Base-by-base conservation (phyloP, 1,284 basidiomycete species). In the Ganoderma resinaceum region DNA sequence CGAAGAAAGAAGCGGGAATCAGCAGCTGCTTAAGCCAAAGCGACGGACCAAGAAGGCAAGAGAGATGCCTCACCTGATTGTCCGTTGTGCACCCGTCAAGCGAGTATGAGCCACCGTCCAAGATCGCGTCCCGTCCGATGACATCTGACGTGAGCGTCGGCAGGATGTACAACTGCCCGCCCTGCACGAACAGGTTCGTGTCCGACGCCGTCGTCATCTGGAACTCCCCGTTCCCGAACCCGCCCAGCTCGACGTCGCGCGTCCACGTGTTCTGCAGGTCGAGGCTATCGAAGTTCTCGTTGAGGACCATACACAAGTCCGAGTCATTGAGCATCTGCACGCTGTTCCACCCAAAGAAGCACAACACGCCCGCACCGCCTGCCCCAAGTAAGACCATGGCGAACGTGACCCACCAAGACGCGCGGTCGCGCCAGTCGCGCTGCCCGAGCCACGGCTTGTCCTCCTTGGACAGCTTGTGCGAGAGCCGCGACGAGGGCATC, bases 171-270 rank as follows among this genome's bases (percentile, higher is more conserved):
- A 95, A 86, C 66, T 87, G 81, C 4, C 89, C 89, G 77, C 94
- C 84, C 66, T 87, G 78, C 67, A 93, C 81, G 81, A 88, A 95
- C 12, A 87, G 86, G 79, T 95, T 95, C 78, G 89, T 87, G 35
- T 77, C 72, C 9, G 85, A 86, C 40, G 82, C 80, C 2, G 93
- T 94, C 2, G 71, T 89, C 91, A 93, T 94, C 76, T 93, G 87
- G 79, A 95, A 95, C 79, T 94, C 87, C 73, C 90, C 89, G 76
- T 93, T 94, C 85, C 91, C 92, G 75, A 89, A 95, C 0, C 94
- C 94, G 66, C 91, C 89, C 72, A 94, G 84, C 75, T 90, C 86
- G 49, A 92, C 87, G 73, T 95, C 92, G 31, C 86, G 82, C 59
- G 83, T 80, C 87, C 93, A 95, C 40, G 82, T 86, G 66, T 82